Evolutionary conservation across 2,329 filamentous ascomycete genomes (phyloP).

Genomic region (Parafenestella ontariensis): DNA sequence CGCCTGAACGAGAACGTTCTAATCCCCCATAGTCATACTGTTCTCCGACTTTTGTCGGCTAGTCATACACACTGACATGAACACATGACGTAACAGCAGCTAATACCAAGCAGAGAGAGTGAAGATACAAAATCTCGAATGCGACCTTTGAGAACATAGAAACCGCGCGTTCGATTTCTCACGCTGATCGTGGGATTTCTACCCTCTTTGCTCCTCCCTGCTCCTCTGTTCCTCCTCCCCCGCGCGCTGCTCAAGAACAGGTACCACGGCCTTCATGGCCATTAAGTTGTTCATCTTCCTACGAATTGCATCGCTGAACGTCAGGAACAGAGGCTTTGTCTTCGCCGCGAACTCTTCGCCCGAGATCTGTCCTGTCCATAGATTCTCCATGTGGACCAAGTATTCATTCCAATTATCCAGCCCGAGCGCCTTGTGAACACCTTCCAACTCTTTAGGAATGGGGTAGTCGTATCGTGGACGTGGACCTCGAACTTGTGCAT

Average conservation of each 20-base stretch:
- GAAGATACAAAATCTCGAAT: too few species aligned
- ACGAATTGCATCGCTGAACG: conserved; percentile 2
- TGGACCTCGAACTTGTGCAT: neutral
- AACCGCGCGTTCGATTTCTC: too few species aligned
- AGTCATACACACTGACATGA: too few species aligned
- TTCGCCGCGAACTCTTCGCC: conserved; percentile 4
- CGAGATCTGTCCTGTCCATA: conserved; percentile 4
- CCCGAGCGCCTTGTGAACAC: conserved; percentile 19
- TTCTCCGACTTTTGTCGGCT: too few species aligned
- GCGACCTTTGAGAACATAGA: too few species aligned
- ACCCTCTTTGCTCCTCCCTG: too few species aligned
- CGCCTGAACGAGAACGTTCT: too few species aligned
- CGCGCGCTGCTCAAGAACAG: conserved; percentile 1
- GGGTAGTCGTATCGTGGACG: conserved; percentile 10
- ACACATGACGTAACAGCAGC: too few species aligned
- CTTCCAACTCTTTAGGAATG: conserved; percentile 13
- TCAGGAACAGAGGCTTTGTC: conserved; percentile 11
- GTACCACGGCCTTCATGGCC: conserved; percentile 7
- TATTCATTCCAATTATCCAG: conserved; percentile 24
- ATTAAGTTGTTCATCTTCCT: conserved; percentile 13
- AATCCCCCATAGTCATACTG: too few species aligned
- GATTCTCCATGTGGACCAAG: conserved; percentile 13
- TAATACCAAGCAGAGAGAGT: too few species aligned
- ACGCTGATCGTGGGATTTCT: too few species aligned
- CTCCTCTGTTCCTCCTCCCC: too few species aligned